Evolutionary conservation across 2,329 filamentous ascomycete species (phyloP).

Genomic region (Pyricularia grisea): DNA sequence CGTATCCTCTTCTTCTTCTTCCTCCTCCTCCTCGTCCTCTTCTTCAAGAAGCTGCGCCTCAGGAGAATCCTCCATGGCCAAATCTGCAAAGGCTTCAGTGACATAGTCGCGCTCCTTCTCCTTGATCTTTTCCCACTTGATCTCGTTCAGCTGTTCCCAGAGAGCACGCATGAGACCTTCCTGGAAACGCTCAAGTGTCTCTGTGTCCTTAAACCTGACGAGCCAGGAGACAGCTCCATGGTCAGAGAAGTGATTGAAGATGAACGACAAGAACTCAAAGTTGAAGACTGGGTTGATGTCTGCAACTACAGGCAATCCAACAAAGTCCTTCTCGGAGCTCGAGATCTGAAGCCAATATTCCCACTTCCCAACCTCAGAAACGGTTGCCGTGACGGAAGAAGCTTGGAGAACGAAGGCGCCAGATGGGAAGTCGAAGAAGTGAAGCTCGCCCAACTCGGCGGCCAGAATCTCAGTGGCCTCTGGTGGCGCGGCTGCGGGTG

Average conservation of each 20-base stretch:
- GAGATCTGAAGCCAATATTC: slow-evolving; percentile 90
- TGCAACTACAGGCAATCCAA: slow-evolving; percentile 74
- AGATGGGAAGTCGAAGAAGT: slow-evolving; percentile 84
- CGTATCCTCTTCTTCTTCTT: slow-evolving; percentile 47
- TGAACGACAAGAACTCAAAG: slow-evolving; percentile 97
- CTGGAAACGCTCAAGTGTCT: slow-evolving; percentile 77
- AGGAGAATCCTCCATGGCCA: slow-evolving; percentile 76
- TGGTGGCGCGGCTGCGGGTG: slow-evolving; percentile 53
- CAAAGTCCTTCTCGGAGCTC: slow-evolving; percentile 68
- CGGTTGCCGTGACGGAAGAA: slow-evolving; percentile 61
- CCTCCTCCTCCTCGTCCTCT: slow-evolving; percentile 38
- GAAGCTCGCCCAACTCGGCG: slow-evolving; percentile 72
- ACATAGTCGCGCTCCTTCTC: slow-evolving; percentile 91
- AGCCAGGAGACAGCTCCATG: slow-evolving; percentile 96
- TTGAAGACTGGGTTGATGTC: slow-evolving; percentile 99
- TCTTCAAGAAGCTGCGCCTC: slow-evolving; percentile 21
- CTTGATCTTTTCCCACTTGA: slow-evolving; percentile 90
- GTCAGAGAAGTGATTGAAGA: slow-evolving; percentile 91
- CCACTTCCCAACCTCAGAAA: slow-evolving; percentile 84
- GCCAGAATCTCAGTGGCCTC: slow-evolving; percentile 63
- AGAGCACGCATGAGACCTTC: slow-evolving; percentile 90
- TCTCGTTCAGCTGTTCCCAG: slow-evolving; percentile 92
- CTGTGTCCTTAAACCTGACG: slow-evolving; percentile 78
- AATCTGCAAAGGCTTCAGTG: slow-evolving; percentile 86
- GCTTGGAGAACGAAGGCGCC: slow-evolving; percentile 81